Conservation (phyloP, 176 grass and related monocot genomes). For the Eragrostis nindensis region DNA sequence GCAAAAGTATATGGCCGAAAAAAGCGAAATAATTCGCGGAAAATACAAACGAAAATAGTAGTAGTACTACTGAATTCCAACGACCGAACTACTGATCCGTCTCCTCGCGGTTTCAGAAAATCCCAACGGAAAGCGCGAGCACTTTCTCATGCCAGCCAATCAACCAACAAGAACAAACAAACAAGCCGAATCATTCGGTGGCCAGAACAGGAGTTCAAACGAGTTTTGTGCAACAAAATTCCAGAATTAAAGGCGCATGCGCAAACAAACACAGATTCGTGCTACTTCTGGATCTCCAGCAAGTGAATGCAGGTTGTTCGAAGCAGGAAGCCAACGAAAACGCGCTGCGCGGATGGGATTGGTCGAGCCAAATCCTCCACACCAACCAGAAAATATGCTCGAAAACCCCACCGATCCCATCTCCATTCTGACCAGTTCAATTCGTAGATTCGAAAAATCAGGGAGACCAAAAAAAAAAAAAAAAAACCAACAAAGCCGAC, state of each 20-base stretch:
- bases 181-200: neutral
- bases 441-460: neutral
- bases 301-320: neutral
- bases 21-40: conserved; percentile 9
- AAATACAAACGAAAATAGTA: neutral
- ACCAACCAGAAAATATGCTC: neutral
- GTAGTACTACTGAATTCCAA: neutral
- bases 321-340: neutral
- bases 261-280: neutral
- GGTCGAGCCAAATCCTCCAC: neutral
- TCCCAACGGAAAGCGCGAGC: neutral
- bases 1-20: neutral
- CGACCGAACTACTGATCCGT: too few species aligned
- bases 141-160: neutral
- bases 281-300: too few species aligned
- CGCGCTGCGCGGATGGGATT: neutral
- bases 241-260: neutral
- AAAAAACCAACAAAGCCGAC: neutral
- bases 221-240: neutral
- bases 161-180: neutral
- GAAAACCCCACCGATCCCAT: neutral
- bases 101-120: neutral
- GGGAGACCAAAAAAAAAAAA: too few species aligned
- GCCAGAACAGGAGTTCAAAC: neutral
- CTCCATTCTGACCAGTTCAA: neutral